Conservation (phyloP, 805 yeast genomes). For the Tetrapisispora namnaoensis region DNA sequence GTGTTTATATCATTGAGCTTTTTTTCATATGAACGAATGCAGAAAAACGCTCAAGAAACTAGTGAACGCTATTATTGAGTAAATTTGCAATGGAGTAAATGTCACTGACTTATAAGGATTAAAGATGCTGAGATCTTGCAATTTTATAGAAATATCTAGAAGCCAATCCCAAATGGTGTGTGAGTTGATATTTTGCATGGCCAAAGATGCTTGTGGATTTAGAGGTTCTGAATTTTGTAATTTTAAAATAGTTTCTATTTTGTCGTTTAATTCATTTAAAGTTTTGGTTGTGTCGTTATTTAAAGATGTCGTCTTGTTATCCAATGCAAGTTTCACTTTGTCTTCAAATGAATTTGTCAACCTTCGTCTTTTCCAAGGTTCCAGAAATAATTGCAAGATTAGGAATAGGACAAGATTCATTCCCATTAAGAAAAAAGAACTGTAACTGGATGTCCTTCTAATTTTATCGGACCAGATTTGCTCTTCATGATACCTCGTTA, state of each 20-base stretch:
- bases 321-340: conserved; percentile 52
- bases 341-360: conserved; percentile 77
- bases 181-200: too few relatives aligned
- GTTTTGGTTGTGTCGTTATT: background rate
- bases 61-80: background rate
- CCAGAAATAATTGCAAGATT: conserved; percentile 76
- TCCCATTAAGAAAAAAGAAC: conserved; percentile 85
- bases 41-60: background rate
- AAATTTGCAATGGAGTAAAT: background rate
- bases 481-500: conserved; percentile 89
- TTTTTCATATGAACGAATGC: background rate
- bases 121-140: too few relatives aligned
- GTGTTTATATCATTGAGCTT: too few relatives aligned
- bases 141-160: background rate
- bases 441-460: conserved; percentile 92
- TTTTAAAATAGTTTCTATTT: background rate
- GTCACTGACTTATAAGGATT: background rate
- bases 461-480: conserved; percentile 98
- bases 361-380: conserved; percentile 86
- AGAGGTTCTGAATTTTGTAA: background rate
- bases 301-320: conserved; percentile 13
- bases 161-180: background rate
- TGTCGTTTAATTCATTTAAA: background rate
- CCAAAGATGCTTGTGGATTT: background rate
- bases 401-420: conserved; percentile 70